Conservation (phyloP, 2,329 filamentous ascomycete genomes). For the Aspergillus sp. region DNA sequence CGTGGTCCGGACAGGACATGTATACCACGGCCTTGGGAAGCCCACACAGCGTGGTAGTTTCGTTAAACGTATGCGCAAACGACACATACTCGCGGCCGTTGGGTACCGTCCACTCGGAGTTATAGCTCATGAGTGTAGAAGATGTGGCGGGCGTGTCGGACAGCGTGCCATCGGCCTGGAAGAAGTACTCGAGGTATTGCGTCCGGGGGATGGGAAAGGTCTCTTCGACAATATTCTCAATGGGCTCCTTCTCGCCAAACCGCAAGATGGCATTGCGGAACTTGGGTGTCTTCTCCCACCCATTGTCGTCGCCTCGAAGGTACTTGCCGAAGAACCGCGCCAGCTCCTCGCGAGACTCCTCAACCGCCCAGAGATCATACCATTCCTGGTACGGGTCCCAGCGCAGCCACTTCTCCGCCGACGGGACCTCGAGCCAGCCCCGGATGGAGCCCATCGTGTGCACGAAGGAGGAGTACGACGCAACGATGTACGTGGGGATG, state of each 20-base stretch:
- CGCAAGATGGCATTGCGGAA: constrained; percentile 44
- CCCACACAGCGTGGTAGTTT: constrained; percentile 44
- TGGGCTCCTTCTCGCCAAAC: constrained; percentile 30
- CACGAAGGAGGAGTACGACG: constrained; percentile 31
- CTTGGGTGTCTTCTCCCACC: constrained; percentile 48
- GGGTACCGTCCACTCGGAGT: constrained; percentile 26
- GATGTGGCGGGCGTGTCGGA: neutral
- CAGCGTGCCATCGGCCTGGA: constrained; percentile 17
- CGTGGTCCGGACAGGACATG: constrained; percentile 41
- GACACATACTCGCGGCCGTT: constrained; percentile 15
- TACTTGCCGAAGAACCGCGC: constrained; percentile 48
- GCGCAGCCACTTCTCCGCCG: constrained; percentile 47
- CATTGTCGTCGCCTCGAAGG: constrained; percentile 44
- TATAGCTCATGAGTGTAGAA: constrained; percentile 26
- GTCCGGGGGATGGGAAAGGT: constrained; percentile 38
- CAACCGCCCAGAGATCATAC: constrained; percentile 43
- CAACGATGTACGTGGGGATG: constrained; percentile 36
- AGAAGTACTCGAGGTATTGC: constrained; percentile 32
- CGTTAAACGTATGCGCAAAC: constrained; percentile 43
- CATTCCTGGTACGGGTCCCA: constrained; percentile 45
- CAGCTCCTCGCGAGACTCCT: constrained; percentile 38
- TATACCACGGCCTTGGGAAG: constrained; percentile 49
- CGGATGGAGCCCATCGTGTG: constrained; percentile 39
- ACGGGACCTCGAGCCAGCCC: constrained; percentile 38
- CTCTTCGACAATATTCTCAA: constrained; percentile 30